Evolutionary conservation across 306 rosid genomes (phyloP).

Genomic region (Gastrolobium villosum): DNA sequence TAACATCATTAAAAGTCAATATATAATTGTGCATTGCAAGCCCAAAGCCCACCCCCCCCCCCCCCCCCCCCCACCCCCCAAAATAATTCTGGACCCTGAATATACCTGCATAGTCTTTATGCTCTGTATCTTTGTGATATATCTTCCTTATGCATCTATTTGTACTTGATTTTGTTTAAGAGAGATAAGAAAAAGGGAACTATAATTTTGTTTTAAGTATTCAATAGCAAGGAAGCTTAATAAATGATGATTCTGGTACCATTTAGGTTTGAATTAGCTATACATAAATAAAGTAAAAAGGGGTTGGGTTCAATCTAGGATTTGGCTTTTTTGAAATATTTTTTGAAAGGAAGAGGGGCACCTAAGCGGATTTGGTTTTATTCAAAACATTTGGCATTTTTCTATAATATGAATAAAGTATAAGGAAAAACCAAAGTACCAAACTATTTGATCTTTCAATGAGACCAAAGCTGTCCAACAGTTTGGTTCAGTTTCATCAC

Average conservation of each 20-base stretch:
- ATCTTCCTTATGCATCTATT: constrained; percentile 2
- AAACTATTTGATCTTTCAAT: constrained; percentile 27
- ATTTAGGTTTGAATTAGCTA: background rate
- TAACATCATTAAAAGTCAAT: background rate
- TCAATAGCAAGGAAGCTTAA: constrained; percentile 15
- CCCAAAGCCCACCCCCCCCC: background rate
- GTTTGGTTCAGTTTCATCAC: constrained; percentile 43
- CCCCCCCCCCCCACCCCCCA: background rate
- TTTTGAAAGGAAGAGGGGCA: constrained; percentile 19
- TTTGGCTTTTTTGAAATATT: constrained; percentile 19
- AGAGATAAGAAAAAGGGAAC: background rate
- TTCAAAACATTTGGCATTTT: constrained; percentile 34
- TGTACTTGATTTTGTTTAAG: constrained; percentile 3
- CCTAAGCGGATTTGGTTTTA: constrained; percentile 20
- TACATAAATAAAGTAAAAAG: background rate
- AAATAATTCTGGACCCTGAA: constrained; percentile 13
- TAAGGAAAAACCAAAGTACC: background rate
- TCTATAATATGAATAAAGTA: constrained; percentile 27
- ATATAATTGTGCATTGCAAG: constrained; percentile 9
- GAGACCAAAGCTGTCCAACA: constrained; percentile 28
- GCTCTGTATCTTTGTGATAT: background rate
- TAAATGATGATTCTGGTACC: constrained; percentile 9
- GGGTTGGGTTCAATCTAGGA: background rate
- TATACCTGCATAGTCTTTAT: constrained; percentile 7
- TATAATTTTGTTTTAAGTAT: background rate